Percentiles rank a stretch among this genome's conserved stretches.
Evolutionary conservation across 1,139 yeast species (phyloP).

Genomic region (Zygosaccharomyces pseudobailii): DNA sequence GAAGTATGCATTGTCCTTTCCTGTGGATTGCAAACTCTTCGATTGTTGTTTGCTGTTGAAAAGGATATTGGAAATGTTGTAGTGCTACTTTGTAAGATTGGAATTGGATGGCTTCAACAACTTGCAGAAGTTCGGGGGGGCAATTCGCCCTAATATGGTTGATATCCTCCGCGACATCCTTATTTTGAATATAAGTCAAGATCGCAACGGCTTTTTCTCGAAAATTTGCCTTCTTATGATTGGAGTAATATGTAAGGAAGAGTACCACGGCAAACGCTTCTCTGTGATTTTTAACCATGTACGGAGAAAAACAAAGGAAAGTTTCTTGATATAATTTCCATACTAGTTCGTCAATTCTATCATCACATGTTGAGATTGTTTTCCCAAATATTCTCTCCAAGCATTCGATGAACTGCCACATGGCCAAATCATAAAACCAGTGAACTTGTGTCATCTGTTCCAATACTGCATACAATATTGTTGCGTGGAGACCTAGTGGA

Average conservation of each 20-base stretch:
- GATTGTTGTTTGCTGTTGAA: not conserved
- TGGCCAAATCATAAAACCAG: constrained; percentile 55
- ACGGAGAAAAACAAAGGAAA: constrained; percentile 44
- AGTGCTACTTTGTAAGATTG: constrained; percentile 6
- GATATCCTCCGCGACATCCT: not conserved
- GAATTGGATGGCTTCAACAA: not conserved
- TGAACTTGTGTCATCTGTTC: constrained; percentile 42
- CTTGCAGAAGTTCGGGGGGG: not conserved
- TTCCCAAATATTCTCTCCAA: constrained; percentile 39
- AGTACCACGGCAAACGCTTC: constrained; percentile 37
- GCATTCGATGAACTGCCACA: constrained; percentile 43
- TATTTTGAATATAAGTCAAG: not conserved
- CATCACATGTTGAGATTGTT: constrained; percentile 5
- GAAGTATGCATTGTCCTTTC: constrained; percentile 34
- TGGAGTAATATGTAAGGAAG: constrained; percentile 1
- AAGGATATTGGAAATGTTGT: not conserved
- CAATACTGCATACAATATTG: constrained; percentile 46
- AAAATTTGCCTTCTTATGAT: not conserved
- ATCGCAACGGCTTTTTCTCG: not conserved
- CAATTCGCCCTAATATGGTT: not conserved
- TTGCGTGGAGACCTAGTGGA: constrained; percentile 53
- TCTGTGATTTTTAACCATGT: constrained; percentile 48
- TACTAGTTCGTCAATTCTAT: constrained; percentile 32
- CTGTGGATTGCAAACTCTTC: constrained; percentile 4
- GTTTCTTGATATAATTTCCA: constrained; percentile 43